Evolutionary conservation across 192 early-diverging fungal genomes (phyloP).

Genomic region (Backusella mclennaniae): DNA sequence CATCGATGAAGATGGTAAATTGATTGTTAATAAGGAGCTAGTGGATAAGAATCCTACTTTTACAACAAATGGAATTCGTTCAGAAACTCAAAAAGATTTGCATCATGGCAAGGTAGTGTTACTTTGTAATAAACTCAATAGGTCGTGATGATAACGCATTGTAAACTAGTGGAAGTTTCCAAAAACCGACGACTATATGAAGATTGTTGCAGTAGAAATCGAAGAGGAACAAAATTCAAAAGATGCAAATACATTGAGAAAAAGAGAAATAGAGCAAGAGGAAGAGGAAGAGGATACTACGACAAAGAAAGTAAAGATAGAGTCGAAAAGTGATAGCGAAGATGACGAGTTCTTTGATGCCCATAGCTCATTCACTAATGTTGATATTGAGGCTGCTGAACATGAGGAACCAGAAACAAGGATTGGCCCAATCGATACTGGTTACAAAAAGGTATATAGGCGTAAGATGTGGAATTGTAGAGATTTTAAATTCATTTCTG

Average conservation of each 20-base stretch:
- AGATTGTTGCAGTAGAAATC: conserved; percentile 29
- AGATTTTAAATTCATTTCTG: too few relatives aligned
- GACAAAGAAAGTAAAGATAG: neutral
- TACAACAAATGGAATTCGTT: conserved; percentile 21
- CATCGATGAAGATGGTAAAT: conserved; percentile 42
- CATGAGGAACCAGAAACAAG: conserved; percentile 15
- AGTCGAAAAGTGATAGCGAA: neutral
- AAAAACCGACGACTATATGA: conserved; percentile 36
- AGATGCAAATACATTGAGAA: conserved; percentile 14
- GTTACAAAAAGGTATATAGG: conserved; percentile 50
- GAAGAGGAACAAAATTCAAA: conserved; percentile 24
- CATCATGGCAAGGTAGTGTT: neutral
- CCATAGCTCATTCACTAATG: conserved; percentile 13
- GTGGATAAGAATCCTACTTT: conserved; percentile 16
- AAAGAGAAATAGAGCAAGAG: conserved; percentile 11
- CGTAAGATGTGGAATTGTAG: too few relatives aligned
- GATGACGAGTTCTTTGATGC: conserved; percentile 14
- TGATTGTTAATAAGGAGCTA: conserved; percentile 57
- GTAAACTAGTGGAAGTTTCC: conserved; percentile 39
- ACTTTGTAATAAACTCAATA: neutral
- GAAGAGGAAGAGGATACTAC: neutral
- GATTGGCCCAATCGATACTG: conserved; percentile 41
- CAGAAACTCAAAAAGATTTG: conserved; percentile 19
- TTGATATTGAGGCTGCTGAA: neutral
- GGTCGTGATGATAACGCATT: conserved; percentile 10